phyloP scores from a whole-genome alignment of 331 rosid species.

The Malus hybrid region DNA sequence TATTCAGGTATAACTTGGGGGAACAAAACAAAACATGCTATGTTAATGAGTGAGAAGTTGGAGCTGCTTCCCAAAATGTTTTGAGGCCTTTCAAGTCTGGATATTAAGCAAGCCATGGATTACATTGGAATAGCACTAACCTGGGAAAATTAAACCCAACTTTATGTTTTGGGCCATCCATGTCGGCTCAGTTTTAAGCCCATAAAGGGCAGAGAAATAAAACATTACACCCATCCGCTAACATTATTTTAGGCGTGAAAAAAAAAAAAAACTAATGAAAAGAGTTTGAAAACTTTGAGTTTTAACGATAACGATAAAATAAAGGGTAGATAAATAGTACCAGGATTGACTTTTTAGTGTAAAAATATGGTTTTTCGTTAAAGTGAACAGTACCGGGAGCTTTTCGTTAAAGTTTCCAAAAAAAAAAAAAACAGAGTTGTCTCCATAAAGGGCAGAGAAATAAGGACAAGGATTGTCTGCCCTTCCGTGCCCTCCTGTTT shows the following conservation, averaged over 20 bases:
- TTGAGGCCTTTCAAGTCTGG: background rate
- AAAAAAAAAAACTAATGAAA: no score
- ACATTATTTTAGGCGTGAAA: background rate
- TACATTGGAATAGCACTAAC: background rate
- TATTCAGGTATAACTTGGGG: background rate
- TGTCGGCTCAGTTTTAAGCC: background rate
- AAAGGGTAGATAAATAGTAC: no score
- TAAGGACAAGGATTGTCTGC: no score
- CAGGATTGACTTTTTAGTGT: no score
- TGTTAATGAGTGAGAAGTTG: background rate
- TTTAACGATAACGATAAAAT: no score
- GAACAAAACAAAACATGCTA: background rate
- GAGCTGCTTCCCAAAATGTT: background rate
- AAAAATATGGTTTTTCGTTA: no score
- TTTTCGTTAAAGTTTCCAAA: no score
- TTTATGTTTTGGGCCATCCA: background rate
- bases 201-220: background rate
- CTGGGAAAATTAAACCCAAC: background rate
- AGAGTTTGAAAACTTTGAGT: no score
- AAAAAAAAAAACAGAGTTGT: no score
- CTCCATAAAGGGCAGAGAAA: no score
- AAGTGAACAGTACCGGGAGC: no score
- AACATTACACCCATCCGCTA: background rate
- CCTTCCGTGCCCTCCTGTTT: no score
- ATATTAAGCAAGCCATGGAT: background rate